Evolutionary conservation across 768 basidiomycete genomes (phyloP).

Genomic region (Leucosporidium creatinivorum): DNA sequence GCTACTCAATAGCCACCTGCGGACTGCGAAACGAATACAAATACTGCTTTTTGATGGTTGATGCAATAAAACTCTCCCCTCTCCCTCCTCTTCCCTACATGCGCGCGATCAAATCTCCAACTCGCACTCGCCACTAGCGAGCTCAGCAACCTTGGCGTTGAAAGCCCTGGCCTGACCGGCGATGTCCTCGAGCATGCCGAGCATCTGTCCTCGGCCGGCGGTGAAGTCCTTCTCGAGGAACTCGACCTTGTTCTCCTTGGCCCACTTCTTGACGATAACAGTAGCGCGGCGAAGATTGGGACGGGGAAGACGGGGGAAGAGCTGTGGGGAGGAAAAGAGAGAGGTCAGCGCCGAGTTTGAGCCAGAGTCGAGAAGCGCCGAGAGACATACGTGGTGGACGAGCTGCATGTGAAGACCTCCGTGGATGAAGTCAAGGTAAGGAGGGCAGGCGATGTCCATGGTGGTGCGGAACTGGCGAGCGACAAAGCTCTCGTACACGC

Average conservation of each 20-base stretch:
- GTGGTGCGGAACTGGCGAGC: conserved; percentile 96
- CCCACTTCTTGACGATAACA: background rate
- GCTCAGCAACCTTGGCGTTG: background rate
- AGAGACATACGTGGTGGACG: conserved; percentile 53
- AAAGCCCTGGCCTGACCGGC: background rate
- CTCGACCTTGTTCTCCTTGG: conserved; percentile 3
- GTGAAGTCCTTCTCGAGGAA: conserved; percentile 5
- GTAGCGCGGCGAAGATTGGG: conserved; percentile 1
- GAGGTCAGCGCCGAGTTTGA: background rate
- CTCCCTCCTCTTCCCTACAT: no score
- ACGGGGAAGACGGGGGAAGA: conserved; percentile 3
- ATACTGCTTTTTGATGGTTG: no score
- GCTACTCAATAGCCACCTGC: no score
- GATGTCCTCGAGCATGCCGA: background rate
- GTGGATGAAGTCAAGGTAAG: conserved; percentile 77
- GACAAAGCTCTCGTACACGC: conserved; percentile 62
- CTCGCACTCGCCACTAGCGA: background rate
- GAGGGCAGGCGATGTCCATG: conserved; percentile 82
- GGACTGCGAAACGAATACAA: no score
- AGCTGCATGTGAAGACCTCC: conserved; percentile 98
- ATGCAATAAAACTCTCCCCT: no score
- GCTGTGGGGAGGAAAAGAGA: background rate
- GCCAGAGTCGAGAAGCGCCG: background rate
- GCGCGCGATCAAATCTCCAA: background rate
- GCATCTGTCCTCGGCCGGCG: background rate